Percentiles rank a stretch among this genome's conserved stretches.
These are phyloP conservation scores for Apiospora sp. DNA, from an alignment of 2,329 filamentous ascomycete species.

Conservation along the genomic window DNA sequence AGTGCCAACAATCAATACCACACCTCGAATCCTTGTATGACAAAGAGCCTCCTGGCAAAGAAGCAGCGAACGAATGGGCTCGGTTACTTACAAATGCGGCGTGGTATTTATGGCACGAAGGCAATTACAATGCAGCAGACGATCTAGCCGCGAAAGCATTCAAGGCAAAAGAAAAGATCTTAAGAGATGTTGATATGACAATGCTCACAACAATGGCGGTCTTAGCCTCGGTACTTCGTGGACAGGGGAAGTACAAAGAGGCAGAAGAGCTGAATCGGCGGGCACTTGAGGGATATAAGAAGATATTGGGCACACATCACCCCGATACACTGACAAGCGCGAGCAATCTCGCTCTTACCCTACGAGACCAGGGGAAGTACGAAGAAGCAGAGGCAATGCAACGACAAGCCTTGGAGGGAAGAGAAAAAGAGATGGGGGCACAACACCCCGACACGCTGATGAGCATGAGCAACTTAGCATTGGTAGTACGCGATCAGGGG, in stretches of 20 bases:
- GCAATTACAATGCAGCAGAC: conserved; percentile 13
- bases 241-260: conserved; percentile 10
- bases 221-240: neutral
- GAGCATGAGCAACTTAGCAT: too few relatives aligned
- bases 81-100: neutral
- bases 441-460: too few relatives aligned
- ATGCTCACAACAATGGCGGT: neutral
- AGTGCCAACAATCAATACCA: conserved; percentile 3
- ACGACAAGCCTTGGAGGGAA: too few relatives aligned
- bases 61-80: conserved; percentile 1
- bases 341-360: too few relatives aligned
- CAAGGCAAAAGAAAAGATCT: neutral
- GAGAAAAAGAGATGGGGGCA: too few relatives aligned
- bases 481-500: too few relatives aligned
- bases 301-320: too few relatives aligned
- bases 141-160: conserved; percentile 17
- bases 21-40: conserved; percentile 11
- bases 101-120: neutral
- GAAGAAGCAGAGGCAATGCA: too few relatives aligned
- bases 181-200: neutral
- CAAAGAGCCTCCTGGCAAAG: conserved; percentile 7
- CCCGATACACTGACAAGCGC: too few relatives aligned
- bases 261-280: neutral
- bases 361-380: too few relatives aligned
- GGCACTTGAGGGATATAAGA: conserved; percentile 2